Evolutionary conservation across 2,329 filamentous ascomycete species (phyloP), one percentile per base, ranked within the genome.

Genomic region (Colletotrichum eremochloae): DNA sequence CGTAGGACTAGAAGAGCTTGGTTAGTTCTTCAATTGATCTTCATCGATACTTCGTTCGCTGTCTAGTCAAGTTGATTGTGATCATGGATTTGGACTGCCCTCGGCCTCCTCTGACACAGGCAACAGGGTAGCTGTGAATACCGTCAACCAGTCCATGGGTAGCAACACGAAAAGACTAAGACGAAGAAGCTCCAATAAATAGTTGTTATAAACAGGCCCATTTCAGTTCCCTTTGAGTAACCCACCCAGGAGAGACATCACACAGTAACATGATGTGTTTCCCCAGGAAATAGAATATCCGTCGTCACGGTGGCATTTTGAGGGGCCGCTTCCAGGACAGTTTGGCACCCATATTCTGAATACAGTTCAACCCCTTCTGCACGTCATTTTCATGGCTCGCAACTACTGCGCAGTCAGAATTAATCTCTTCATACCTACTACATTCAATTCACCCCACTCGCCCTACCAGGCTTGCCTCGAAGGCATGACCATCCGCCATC

Each of bases 111-210:
- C 44, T 8, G 8, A 48, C 20, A n/a, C 20, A 48, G 3, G 7
- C 8, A 48, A 5, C 2, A 48, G 20, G 20, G 20, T n/a, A 15
- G 44, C 20, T 48, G 20, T n/a, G 44, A n/a, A 12, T 48, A n/a
- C 8, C 9, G 20, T n/a, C 2, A 48, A 48, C 20, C 44, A 3
- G 6, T 48, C 20, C 44, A n/a, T 11, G 20, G 8, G 20, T 12
- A 48, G 14, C 44, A n/a, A 5, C 8, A 48, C 8, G 2, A 8
- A 42, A 44, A 44, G 8, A 7, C 4, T 0, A 20, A 8, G 42
- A 20, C 7, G 24, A 5, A 48, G 2, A n/a, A 24, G 24, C 3
- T 48, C 1, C 18, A 4, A n/a, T n/a, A 7, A 0, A 11, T 1
- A 11, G 4, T n/a, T n/a, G 5, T 3, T 1, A 15, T 8, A 0